These are phyloP conservation scores for Ruellia speciosa DNA, from an alignment of 305 asterid species.

Conservation along the genomic window DNA sequence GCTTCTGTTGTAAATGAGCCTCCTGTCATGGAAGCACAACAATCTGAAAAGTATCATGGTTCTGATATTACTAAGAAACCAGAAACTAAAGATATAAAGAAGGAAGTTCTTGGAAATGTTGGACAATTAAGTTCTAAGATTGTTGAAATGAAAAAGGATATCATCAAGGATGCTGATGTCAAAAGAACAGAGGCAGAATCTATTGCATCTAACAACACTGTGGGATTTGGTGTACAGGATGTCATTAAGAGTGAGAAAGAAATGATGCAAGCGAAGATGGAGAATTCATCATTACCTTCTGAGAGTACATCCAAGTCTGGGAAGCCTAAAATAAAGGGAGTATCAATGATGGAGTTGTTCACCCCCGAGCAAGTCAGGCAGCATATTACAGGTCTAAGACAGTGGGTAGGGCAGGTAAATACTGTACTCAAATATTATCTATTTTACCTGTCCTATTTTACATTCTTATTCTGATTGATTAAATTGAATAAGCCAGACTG, in stretches of 20 bases:
- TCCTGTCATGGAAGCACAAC: slow-evolving; percentile 34
- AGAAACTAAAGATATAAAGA: slow-evolving; percentile 47
- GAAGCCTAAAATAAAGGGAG: slow-evolving; percentile 86
- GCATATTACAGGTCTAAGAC: slow-evolving; percentile 82
- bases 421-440: slow-evolving; percentile 14
- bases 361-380: slow-evolving; percentile 89
- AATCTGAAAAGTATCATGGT: slow-evolving; percentile 34
- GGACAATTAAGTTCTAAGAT: slow-evolving; percentile 38
- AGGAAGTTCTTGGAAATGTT: slow-evolving; percentile 43
- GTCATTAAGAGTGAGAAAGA: slow-evolving; percentile 51
- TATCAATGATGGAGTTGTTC: slow-evolving; percentile 84
- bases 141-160: slow-evolving; percentile 37
- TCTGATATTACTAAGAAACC: slow-evolving; percentile 35
- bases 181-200: slow-evolving; percentile 40
- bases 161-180: slow-evolving; percentile 31
- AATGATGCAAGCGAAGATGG: slow-evolving; percentile 44
- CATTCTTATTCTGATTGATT: slow-evolving; percentile 20
- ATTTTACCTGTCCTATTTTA: slow-evolving; percentile 13
- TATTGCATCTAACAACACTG: slow-evolving; percentile 33
- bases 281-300: slow-evolving; percentile 38
- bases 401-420: slow-evolving; percentile 98
- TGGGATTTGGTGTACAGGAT: slow-evolving; percentile 41
- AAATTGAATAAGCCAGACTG: slow-evolving; percentile 17
- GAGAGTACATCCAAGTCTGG: slow-evolving; percentile 77
- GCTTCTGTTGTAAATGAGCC: slow-evolving; percentile 39